Conservation (phyloP, 805 yeast genomes). For the Ogataea sp. region DNA sequence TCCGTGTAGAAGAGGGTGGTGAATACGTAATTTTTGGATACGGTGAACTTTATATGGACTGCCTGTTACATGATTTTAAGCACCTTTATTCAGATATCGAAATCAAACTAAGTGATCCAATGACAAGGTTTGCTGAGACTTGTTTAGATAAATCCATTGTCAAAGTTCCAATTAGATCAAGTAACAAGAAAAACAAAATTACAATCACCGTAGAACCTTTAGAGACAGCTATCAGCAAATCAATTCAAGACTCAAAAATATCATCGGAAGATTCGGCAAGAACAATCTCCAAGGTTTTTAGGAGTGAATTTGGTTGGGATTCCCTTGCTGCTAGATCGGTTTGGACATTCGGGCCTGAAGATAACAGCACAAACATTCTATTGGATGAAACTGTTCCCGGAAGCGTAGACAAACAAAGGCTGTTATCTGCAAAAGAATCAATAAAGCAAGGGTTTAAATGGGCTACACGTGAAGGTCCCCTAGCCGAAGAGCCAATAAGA, state of each 20-base stretch:
- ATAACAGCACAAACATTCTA: slow-evolving; percentile 42
- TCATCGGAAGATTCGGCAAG: slow-evolving; percentile 27
- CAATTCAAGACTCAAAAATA: slow-evolving; percentile 42
- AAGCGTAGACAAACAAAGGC: slow-evolving; percentile 52
- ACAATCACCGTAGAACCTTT: slow-evolving; percentile 76
- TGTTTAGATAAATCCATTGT: slow-evolving; percentile 57
- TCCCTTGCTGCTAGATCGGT: slow-evolving; percentile 72
- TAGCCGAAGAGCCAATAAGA: slow-evolving; percentile 78
- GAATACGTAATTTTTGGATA: slow-evolving; percentile 74
- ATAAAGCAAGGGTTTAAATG: slow-evolving; percentile 76
- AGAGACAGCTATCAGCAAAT: slow-evolving; percentile 42
- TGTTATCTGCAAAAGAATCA: slow-evolving; percentile 40
- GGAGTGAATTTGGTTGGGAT: slow-evolving; percentile 68
- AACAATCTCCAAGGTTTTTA: slow-evolving; percentile 44
- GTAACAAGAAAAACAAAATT: slow-evolving; percentile 45
- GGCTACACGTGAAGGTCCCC: slow-evolving; percentile 82
- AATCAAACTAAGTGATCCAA: slow-evolving; percentile 79
- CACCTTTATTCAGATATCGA: slow-evolving; percentile 53
- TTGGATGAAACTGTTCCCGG: slow-evolving; percentile 68
- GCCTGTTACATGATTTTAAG: slow-evolving; percentile 71
- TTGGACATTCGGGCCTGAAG: slow-evolving; percentile 68
- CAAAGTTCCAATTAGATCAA: slow-evolving; percentile 53
- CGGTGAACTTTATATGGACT: slow-evolving; percentile 86
- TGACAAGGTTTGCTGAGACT: slow-evolving; percentile 74
- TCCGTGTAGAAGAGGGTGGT: slow-evolving; percentile 84